phyloP scores from a whole-genome alignment of 2,329 filamentous ascomycete species.

The Stemphylium vesicarium region DNA sequence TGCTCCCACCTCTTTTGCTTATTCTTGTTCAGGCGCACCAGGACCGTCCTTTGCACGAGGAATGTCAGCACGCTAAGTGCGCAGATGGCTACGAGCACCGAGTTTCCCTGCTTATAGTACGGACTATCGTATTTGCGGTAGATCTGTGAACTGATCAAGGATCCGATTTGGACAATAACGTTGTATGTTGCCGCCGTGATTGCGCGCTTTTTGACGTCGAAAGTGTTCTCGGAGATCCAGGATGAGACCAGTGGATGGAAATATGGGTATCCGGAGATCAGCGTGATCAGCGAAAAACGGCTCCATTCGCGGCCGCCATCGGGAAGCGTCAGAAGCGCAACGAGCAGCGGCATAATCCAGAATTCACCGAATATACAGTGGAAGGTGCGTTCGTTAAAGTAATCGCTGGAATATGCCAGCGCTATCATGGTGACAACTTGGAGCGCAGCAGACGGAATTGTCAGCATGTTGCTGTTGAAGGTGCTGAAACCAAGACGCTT shows the following conservation, averaged over 20 bases:
- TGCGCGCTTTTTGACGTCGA: constrained; percentile 66
- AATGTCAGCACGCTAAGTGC: constrained; percentile 58
- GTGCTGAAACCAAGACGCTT: constrained; percentile 50
- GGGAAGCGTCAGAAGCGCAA: constrained; percentile 47
- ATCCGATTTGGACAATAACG: constrained; percentile 51
- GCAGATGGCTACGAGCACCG: constrained; percentile 58
- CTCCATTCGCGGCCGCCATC: constrained; percentile 46
- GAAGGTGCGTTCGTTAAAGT: constrained; percentile 59
- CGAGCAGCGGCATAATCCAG: constrained; percentile 51
- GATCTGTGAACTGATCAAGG: constrained; percentile 52
- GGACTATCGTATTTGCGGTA: constrained; percentile 63
- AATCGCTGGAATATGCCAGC: constrained; percentile 54
- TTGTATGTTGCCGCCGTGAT: constrained; percentile 71
- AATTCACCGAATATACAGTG: constrained; percentile 52
- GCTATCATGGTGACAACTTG: constrained; percentile 59
- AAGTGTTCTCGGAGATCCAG: constrained; percentile 67
- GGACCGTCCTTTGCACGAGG: constrained; percentile 56
- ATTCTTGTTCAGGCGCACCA: constrained; percentile 30
- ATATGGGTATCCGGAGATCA: constrained; percentile 51
- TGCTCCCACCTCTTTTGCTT: constrained; percentile 57
- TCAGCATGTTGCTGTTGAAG: constrained; percentile 53
- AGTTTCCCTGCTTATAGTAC: constrained; percentile 61
- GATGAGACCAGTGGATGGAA: constrained; percentile 66
- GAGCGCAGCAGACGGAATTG: constrained; percentile 53
- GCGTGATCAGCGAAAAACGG: constrained; percentile 47